Conservation (phyloP, 495 filamentous ascomycete species). For the Penicillium angulare region DNA sequence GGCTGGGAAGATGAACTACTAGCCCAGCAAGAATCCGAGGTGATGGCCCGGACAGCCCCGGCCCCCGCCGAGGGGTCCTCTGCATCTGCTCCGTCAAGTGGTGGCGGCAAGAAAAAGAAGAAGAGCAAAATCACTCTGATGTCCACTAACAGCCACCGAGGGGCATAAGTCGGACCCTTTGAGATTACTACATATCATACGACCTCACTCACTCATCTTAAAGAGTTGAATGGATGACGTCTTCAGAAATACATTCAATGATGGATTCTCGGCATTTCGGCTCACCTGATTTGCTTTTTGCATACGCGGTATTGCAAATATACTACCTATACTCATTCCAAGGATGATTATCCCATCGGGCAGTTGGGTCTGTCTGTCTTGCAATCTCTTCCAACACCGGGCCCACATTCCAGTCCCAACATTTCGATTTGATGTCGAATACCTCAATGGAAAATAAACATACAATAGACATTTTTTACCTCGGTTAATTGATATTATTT, state of each 20-base stretch:
- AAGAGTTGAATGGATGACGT: neutral
- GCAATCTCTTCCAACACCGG: slow-evolving; percentile 1
- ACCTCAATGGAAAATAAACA: slow-evolving; percentile 13
- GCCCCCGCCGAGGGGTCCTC: no score
- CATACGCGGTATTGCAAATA: no score
- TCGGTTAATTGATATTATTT: neutral
- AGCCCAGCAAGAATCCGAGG: slow-evolving; percentile 44
- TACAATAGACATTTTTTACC: neutral
- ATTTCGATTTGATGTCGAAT: slow-evolving; percentile 13
- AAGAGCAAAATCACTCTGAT: slow-evolving; percentile 93
- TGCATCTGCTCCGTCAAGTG: slow-evolving; percentile 14
- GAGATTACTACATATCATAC: neutral
- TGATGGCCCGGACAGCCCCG: slow-evolving; percentile 35
- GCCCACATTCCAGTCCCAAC: slow-evolving; percentile 21
- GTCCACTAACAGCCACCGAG: slow-evolving; percentile 76
- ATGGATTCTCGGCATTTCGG: neutral
- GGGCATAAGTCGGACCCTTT: slow-evolving; percentile 44
- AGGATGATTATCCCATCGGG: neutral
- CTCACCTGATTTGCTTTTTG: neutral
- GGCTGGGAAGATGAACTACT: slow-evolving; percentile 70
- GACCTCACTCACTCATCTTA: neutral
- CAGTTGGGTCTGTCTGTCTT: neutral
- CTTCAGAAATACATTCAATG: neutral
- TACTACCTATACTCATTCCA: neutral
- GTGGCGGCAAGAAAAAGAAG: slow-evolving; percentile 68